These are phyloP conservation scores for Shiraia bambusicola DNA, from an alignment of 2,329 filamentous ascomycete species.

Conservation along the genomic window DNA sequence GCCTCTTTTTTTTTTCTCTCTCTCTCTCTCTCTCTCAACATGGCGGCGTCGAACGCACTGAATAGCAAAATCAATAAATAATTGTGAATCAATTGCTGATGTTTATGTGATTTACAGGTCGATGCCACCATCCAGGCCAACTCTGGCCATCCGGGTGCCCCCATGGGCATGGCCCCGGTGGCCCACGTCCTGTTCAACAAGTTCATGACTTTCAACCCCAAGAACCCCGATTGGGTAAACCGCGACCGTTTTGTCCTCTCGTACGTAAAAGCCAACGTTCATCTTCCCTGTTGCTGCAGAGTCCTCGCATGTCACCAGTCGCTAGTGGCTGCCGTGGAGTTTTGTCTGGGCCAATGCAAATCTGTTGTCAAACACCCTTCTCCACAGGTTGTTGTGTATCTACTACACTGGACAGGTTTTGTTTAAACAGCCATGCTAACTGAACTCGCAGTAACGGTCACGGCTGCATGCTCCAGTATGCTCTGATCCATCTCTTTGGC, in stretches of 20 bases:
- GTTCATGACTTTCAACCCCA: slow-evolving; percentile 99
- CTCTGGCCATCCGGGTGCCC: slow-evolving; percentile 97
- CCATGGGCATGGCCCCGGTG: slow-evolving; percentile 94
- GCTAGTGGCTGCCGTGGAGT: neutral
- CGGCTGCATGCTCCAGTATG: slow-evolving; percentile 99
- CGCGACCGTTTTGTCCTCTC: slow-evolving; percentile 98
- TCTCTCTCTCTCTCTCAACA: too few species aligned
- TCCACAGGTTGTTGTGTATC: slow-evolving; percentile 17
- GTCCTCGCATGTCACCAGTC: neutral
- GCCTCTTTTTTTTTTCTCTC: slow-evolving; percentile 14
- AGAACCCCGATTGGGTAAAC: slow-evolving; percentile 97
- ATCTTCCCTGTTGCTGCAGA: neutral
- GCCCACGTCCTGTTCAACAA: slow-evolving; percentile 98
- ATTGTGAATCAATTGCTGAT: slow-evolving; percentile 45
- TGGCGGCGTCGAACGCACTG: slow-evolving; percentile 4
- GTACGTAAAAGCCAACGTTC: slow-evolving; percentile 60
- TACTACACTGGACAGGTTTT: neutral
- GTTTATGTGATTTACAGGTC: slow-evolving; percentile 61
- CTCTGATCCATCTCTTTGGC: slow-evolving; percentile 93
- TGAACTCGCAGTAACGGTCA: slow-evolving; percentile 77
- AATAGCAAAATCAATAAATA: too few species aligned
- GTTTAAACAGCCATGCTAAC: slow-evolving; percentile 16
- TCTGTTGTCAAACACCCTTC: too few species aligned
- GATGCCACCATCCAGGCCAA: slow-evolving; percentile 97
- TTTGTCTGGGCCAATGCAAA: too few species aligned